These are phyloP conservation scores for Salvia sclarea DNA, from an alignment of 305 asterid genomes.

Conservation along the genomic window DNA sequence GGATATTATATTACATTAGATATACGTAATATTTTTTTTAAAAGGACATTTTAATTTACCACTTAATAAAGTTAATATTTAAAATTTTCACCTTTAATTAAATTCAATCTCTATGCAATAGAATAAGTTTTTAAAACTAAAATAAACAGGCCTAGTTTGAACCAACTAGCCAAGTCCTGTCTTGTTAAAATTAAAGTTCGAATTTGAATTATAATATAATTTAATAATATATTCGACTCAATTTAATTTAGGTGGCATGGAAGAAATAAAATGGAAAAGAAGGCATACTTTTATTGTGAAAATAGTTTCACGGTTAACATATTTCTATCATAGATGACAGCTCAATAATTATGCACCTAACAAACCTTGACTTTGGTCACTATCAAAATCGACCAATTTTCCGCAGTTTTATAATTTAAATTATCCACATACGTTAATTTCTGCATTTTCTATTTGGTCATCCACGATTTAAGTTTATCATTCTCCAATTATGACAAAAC, in stretches of 20 bases:
- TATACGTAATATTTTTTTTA: no score
- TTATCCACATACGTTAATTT: not conserved
- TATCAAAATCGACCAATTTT: not conserved
- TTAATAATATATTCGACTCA: no score
- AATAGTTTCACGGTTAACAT: not conserved
- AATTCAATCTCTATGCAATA: not conserved
- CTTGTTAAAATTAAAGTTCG: not conserved
- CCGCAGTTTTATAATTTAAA: not conserved
- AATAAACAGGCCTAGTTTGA: not conserved
- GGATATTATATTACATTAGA: not conserved
- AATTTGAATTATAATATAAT: not conserved
- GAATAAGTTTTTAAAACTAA: not conserved
- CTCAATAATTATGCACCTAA: slow-evolving; percentile 31
- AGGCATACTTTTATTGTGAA: not conserved
- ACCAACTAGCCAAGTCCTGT: not conserved
- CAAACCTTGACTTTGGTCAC: slow-evolving; percentile 24
- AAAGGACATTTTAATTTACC: no score
- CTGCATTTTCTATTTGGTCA: not conserved
- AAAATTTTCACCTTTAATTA: no score
- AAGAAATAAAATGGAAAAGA: no score
- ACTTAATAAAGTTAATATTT: no score
- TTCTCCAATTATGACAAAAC: not conserved
- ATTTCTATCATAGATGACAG: slow-evolving; percentile 24
- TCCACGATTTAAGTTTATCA: slow-evolving; percentile 7
- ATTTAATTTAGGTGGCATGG: no score